These are phyloP conservation scores for Magnaporthiopsis rhizophila DNA, from an alignment of 2,329 filamentous ascomycete species.

Conservation along the genomic window DNA sequence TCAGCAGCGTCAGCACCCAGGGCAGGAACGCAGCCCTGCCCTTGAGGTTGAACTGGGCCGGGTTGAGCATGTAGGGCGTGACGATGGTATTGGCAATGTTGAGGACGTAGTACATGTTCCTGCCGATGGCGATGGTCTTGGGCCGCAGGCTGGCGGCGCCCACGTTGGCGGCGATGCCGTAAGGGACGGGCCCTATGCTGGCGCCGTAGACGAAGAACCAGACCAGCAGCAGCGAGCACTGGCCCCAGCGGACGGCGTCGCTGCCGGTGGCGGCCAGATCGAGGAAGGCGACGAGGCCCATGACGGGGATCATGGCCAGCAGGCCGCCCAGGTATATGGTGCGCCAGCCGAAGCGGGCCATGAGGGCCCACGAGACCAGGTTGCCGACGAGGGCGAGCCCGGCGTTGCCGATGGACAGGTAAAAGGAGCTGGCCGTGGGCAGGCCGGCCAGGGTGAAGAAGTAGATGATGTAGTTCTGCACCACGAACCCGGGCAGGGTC, in stretches of 20 bases:
- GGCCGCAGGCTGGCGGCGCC: conserved; percentile 25
- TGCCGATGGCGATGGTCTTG: conserved; percentile 23
- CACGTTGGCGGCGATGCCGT: conserved; percentile 26
- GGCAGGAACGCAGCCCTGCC: conserved; percentile 6
- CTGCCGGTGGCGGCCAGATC: neutral
- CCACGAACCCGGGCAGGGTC: conserved; percentile 24
- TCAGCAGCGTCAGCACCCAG: conserved; percentile 6
- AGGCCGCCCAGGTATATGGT: conserved; percentile 13
- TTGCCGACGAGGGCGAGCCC: conserved; percentile 16
- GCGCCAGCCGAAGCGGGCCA: conserved; percentile 13
- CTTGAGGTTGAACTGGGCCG: conserved; percentile 26
- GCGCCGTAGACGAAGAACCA: conserved; percentile 27
- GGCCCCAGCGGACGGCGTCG: neutral
- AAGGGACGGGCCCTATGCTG: conserved; percentile 29
- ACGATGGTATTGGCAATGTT: conserved; percentile 16
- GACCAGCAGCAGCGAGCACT: conserved; percentile 51
- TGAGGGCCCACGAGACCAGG: conserved; percentile 9
- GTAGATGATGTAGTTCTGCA: conserved; percentile 25
- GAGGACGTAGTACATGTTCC: conserved; percentile 21
- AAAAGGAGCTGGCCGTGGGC: conserved; percentile 18
- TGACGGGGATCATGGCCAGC: conserved; percentile 10
- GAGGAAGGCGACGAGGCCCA: conserved; percentile 16
- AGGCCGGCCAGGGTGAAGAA: conserved; percentile 21
- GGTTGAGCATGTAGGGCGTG: conserved; percentile 29
- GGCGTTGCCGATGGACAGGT: conserved; percentile 25